phyloP scores from a whole-genome alignment of 1,284 basidiomycete species.

The Pseudozyma thailandica region DNA sequence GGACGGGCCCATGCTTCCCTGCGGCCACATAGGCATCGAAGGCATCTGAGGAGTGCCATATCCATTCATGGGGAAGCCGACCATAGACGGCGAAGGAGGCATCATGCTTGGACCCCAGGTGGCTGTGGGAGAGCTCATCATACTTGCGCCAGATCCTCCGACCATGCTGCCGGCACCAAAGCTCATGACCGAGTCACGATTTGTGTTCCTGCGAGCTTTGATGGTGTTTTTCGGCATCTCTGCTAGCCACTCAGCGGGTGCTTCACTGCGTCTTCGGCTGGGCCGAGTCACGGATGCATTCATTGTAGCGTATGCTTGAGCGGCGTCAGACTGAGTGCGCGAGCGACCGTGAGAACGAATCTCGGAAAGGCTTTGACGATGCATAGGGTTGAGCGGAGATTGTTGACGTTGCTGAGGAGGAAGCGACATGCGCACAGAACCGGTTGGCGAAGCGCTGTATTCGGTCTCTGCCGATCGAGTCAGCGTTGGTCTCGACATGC shows the following conservation, averaged over 20 bases:
- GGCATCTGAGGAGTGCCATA: slow-evolving; percentile 5
- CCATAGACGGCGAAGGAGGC: slow-evolving; percentile 13
- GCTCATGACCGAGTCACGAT: slow-evolving; percentile 29
- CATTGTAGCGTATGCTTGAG: slow-evolving; percentile 9
- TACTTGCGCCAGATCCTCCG: background rate
- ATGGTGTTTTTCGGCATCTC: slow-evolving; percentile 17
- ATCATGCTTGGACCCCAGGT: slow-evolving; percentile 16
- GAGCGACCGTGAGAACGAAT: slow-evolving; percentile 1
- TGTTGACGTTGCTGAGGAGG: slow-evolving; percentile 24
- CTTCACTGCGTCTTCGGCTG: slow-evolving; percentile 28
- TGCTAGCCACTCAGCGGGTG: slow-evolving; percentile 32
- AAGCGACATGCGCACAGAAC: slow-evolving; percentile 19
- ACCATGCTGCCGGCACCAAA: background rate
- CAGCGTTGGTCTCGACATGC: slow-evolving; percentile 13
- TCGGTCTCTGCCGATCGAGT: slow-evolving; percentile 30
- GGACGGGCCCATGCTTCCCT: slow-evolving; percentile 3
- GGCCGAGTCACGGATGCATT: slow-evolving; percentile 4
- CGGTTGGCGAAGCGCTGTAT: slow-evolving; percentile 5
- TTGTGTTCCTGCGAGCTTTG: slow-evolving; percentile 1
- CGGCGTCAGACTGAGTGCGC: slow-evolving; percentile 26
- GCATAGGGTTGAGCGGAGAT: slow-evolving; percentile 31
- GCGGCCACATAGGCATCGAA: slow-evolving; percentile 10
- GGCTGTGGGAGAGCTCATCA: background rate
- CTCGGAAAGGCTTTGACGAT: slow-evolving; percentile 24
- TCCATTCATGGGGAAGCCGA: background rate